Percentiles rank a stretch among this genome's conserved stretches.
Conservation (phyloP, 176 grass and related monocot species). For the Cenchrus fungigraminus region DNA sequence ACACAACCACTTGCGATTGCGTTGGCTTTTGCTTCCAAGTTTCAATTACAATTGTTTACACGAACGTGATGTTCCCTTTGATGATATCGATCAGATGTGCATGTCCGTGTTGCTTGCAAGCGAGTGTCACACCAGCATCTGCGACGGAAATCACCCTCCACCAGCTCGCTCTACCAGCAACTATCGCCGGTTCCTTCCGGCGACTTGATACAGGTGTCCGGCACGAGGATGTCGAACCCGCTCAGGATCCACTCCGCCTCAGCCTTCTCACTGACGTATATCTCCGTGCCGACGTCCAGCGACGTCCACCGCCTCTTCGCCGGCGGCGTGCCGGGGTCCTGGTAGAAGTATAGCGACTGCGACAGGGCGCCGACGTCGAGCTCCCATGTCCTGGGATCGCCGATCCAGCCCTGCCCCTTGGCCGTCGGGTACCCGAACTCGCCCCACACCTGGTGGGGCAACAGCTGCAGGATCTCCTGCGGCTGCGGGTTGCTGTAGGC, state of each 20-base stretch:
- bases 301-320: conserved; percentile 76
- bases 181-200: background rate
- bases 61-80: background rate
- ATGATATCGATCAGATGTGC: too few relatives aligned
- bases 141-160: background rate
- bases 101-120: background rate
- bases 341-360: conserved; percentile 79
- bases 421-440: conserved; percentile 81
- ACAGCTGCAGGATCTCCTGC: conserved; percentile 89
- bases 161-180: background rate
- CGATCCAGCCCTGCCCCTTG: conserved; percentile 78
- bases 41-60: background rate
- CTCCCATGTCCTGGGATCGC: conserved; percentile 76
- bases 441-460: conserved; percentile 82
- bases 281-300: conserved; percentile 89
- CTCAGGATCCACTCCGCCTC: conserved; percentile 81
- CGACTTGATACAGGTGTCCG: conserved; percentile 23
- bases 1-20: too few relatives aligned
- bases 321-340: conserved; percentile 70
- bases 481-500: conserved; percentile 95
- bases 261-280: conserved; percentile 52
- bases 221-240: conserved; percentile 80
- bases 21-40: too few relatives aligned
- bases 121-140: background rate
- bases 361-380: conserved; percentile 83